A percentile compares a stretch with the other conserved stretches of the same genome.
phyloP scores from a whole-genome alignment of 768 basidiomycete species.

The Paxillus involutus region DNA sequence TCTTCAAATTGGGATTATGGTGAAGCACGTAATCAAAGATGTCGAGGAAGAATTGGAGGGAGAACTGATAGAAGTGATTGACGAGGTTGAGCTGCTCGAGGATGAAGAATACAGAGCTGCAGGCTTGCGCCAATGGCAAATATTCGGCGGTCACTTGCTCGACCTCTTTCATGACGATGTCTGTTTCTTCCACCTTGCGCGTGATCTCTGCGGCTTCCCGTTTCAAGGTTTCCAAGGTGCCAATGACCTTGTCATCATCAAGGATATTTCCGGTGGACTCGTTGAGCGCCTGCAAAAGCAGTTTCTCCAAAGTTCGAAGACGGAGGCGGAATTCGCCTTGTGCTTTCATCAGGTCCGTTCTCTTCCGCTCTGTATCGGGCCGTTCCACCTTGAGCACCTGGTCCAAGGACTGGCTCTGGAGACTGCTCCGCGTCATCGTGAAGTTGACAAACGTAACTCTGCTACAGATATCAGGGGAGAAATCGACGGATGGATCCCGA shows the following conservation, averaged over 20 bases:
- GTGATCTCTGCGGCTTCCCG: constrained; percentile 96
- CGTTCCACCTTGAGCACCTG: constrained; percentile 97
- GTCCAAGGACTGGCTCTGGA: constrained; percentile 97
- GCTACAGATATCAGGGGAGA: constrained; percentile 98
- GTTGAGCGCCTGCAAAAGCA: constrained; percentile 91
- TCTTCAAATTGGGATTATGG: constrained; percentile 87
- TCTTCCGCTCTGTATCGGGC: constrained; percentile 92
- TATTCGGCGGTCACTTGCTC: constrained; percentile 96
- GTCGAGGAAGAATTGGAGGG: constrained; percentile 95
- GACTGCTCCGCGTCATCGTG: constrained; percentile 97
- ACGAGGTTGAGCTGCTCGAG: constrained; percentile 91
- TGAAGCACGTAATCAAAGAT: constrained; percentile 95
- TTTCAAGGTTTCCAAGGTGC: constrained; percentile 93
- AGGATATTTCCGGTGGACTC: constrained; percentile 97
- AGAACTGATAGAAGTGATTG: constrained; percentile 99
- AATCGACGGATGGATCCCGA: constrained; percentile 94
- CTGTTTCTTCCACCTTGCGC: constrained; percentile 94
- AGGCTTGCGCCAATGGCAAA: constrained; percentile 90
- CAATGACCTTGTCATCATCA: constrained; percentile 98
- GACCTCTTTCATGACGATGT: constrained; percentile 92
- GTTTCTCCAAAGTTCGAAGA: constrained; percentile 87
- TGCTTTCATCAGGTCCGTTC: constrained; percentile 96
- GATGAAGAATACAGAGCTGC: constrained; percentile 96
- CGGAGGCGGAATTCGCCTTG: constrained; percentile 97
- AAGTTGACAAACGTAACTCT: constrained; percentile 95